Evolutionary conservation across 1,139 yeast species (phyloP).

Genomic region (Pichia sp.): DNA sequence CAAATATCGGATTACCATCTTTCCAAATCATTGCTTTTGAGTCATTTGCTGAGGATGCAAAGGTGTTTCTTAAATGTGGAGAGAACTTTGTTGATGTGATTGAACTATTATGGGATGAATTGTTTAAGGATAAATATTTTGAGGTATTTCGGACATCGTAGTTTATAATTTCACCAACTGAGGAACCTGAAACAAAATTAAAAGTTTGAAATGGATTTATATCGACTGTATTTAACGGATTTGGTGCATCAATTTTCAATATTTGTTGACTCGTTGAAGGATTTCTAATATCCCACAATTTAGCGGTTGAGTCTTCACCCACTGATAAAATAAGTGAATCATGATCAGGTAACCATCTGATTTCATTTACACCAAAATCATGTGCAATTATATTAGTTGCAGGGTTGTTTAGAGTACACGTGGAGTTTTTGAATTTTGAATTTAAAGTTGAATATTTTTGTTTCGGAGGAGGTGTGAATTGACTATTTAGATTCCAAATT

Average conservation of each 20-base stretch:
- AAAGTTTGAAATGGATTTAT: slow-evolving; percentile 13
- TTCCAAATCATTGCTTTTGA: slow-evolving; percentile 69
- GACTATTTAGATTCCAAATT: slow-evolving; percentile 27
- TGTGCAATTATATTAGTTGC: slow-evolving; percentile 19
- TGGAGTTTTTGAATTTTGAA: slow-evolving; percentile 12
- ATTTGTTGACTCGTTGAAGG: slow-evolving; percentile 11
- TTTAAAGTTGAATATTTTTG: slow-evolving; percentile 9
- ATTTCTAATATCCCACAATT: slow-evolving; percentile 45
- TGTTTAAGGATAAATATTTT: background rate
- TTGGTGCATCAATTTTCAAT: background rate
- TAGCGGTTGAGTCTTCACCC: slow-evolving; percentile 48
- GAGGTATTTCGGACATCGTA: slow-evolving; percentile 9
- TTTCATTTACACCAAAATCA: slow-evolving; percentile 49
- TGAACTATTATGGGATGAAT: slow-evolving; percentile 48
- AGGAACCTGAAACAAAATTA: slow-evolving; percentile 11
- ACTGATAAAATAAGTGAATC: slow-evolving; percentile 49
- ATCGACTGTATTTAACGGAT: slow-evolving; percentile 51
- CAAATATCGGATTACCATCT: slow-evolving; percentile 42
- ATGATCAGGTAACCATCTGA: slow-evolving; percentile 56
- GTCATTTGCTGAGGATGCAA: slow-evolving; percentile 73
- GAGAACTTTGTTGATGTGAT: slow-evolving; percentile 78
- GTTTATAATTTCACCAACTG: slow-evolving; percentile 5
- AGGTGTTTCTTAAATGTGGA: slow-evolving; percentile 48
- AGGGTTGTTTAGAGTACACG: slow-evolving; percentile 18
- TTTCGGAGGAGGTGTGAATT: slow-evolving; percentile 17